Conservation (phyloP, 495 filamentous ascomycete species). For the Recurvomyces mirabilis region DNA sequence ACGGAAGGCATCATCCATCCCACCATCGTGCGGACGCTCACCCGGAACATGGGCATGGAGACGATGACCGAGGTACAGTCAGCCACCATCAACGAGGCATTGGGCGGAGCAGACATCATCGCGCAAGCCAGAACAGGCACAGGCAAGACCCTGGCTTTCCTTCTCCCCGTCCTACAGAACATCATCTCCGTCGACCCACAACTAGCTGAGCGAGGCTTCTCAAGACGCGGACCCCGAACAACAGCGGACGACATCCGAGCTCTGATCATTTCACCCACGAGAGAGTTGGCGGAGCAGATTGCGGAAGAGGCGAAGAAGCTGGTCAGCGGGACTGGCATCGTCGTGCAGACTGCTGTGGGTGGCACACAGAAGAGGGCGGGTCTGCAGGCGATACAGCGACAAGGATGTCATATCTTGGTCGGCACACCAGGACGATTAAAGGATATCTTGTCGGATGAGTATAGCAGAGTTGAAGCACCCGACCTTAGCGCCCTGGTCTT, state of each 20-base stretch:
- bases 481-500: constrained; percentile 70
- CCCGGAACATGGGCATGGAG: constrained; percentile 58
- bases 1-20: constrained; percentile 50
- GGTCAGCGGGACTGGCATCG: constrained; percentile 51
- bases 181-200: constrained; percentile 57
- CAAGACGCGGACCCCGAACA: constrained; percentile 24
- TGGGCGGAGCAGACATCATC: constrained; percentile 65
- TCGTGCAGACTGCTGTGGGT: constrained; percentile 80
- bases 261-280: constrained; percentile 85
- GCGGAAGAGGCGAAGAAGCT: constrained; percentile 68
- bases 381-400: constrained; percentile 48
- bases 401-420: constrained; percentile 83
- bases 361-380: constrained; percentile 61
- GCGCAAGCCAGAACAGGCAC: constrained; percentile 39
- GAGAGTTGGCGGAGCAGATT: constrained; percentile 93
- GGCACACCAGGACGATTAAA: constrained; percentile 83
- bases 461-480: constrained; percentile 55
- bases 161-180: constrained; percentile 32
- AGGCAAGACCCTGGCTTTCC: constrained; percentile 37
- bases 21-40: constrained; percentile 57
- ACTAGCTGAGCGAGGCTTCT: constrained; percentile 26
- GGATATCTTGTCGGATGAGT: constrained; percentile 66
- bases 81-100: constrained; percentile 62
- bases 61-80: constrained; percentile 92
- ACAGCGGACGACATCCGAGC: constrained; percentile 63